phyloP scores from a whole-genome alignment of 805 yeast species.

The Ogataea saltuana region DNA sequence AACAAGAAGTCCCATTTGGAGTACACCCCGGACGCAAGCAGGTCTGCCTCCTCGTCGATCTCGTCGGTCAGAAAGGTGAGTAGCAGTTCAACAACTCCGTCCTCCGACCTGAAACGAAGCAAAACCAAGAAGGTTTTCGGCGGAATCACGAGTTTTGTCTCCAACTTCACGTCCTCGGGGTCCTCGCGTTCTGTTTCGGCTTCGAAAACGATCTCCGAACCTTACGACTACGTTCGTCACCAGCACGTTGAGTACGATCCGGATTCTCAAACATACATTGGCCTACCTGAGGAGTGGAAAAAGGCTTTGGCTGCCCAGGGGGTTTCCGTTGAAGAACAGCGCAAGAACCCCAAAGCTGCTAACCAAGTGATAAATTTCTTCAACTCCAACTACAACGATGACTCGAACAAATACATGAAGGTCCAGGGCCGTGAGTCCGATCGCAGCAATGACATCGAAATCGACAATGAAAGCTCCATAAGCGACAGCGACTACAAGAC shows the following conservation, averaged over 20 bases:
- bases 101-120: constrained; percentile 32
- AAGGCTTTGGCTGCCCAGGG: constrained; percentile 79
- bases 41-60: constrained; percentile 19
- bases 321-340: constrained; percentile 83
- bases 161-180: constrained; percentile 19
- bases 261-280: constrained; percentile 82
- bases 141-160: constrained; percentile 50
- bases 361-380: constrained; percentile 34
- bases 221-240: constrained; percentile 85
- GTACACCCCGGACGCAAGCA: constrained; percentile 9
- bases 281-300: constrained; percentile 93
- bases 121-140: constrained; percentile 58
- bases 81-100: constrained; percentile 16
- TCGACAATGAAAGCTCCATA: constrained; percentile 5
- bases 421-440: constrained; percentile 24
- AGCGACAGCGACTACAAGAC: constrained; percentile 23
- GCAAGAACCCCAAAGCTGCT: constrained; percentile 91
- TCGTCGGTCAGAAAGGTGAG: constrained; percentile 19
- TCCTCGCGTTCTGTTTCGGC: constrained; percentile 18
- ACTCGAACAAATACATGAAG: constrained; percentile 33
- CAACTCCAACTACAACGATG: constrained; percentile 27
- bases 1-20: constrained; percentile 1
- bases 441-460: constrained; percentile 25
- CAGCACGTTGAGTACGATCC: constrained; percentile 92
- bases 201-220: constrained; percentile 72